Conservation (phyloP, 2,329 filamentous ascomycete genomes). For the Colletotrichum kahawae region DNA sequence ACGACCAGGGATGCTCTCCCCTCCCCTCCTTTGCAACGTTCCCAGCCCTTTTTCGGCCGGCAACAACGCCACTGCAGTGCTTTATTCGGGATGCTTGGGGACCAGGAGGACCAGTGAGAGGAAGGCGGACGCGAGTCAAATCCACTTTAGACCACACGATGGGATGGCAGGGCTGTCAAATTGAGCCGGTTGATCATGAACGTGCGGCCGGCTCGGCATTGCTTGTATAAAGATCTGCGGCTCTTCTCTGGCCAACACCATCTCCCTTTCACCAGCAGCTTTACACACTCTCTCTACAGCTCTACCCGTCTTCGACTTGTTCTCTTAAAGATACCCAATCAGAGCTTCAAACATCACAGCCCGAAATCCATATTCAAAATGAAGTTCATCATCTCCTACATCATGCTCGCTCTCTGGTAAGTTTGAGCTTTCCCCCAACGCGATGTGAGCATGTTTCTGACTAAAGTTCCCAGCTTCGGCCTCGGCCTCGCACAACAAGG, state of each 20-base stretch:
- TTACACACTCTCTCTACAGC: background rate
- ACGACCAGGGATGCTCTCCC: background rate
- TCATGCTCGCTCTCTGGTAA: slow-evolving; percentile 6
- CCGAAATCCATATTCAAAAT: background rate
- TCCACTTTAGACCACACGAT: background rate
- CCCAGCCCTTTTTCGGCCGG: background rate
- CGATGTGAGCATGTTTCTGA: background rate
- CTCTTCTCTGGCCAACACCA: background rate
- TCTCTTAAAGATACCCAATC: background rate
- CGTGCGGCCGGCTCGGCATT: background rate
- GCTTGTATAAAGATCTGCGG: background rate
- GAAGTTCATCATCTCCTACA: background rate
- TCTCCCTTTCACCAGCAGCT: background rate
- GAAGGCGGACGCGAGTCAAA: background rate
- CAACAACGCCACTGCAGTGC: background rate
- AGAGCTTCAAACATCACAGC: background rate
- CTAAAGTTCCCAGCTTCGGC: background rate
- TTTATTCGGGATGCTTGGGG: background rate
- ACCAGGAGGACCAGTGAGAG: background rate
- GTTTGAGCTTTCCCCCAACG: background rate
- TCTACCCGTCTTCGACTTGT: background rate
- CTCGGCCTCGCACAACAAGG: slow-evolving; percentile 12
- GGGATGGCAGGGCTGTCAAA: background rate
- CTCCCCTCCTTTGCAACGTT: background rate
- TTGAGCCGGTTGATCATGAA: background rate